phyloP scores from a whole-genome alignment of 306 rosid species.

The Hippophae rhamnoides region DNA sequence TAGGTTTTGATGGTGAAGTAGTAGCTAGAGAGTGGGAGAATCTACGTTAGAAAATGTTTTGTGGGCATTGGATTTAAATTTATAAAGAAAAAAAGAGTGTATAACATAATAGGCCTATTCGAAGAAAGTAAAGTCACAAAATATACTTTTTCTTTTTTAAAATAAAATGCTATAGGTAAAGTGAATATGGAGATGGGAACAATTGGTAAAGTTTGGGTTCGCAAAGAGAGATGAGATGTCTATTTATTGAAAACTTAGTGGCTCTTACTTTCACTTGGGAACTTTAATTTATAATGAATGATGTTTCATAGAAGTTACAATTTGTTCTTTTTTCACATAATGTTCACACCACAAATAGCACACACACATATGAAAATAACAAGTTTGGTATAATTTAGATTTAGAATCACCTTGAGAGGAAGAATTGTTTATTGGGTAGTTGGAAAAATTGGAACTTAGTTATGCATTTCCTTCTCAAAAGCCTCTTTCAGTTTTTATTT shows the following conservation, averaged over 20 bases:
- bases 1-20: constrained; percentile 18
- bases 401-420: too few species aligned
- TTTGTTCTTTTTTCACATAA: constrained; percentile 7
- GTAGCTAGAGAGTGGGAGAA: constrained; percentile 31
- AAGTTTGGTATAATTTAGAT: too few species aligned
- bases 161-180: constrained; percentile 12
- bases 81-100: constrained; percentile 9
- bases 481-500: too few species aligned
- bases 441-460: too few species aligned
- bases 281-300: neutral
- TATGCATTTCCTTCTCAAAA: too few species aligned
- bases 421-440: too few species aligned
- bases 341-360: too few species aligned
- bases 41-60: constrained; percentile 13
- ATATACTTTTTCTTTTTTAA: constrained; percentile 1
- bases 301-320: constrained; percentile 1
- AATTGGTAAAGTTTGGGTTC: constrained; percentile 16
- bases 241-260: constrained; percentile 10
- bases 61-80: constrained; percentile 7
- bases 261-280: neutral
- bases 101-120: constrained; percentile 19
- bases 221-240: constrained; percentile 4
- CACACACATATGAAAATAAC: too few species aligned
- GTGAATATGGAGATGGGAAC: constrained; percentile 17
- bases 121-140: too few species aligned